Conservation (phyloP, 306 rosid genomes). For the Corylus avellana region DNA sequence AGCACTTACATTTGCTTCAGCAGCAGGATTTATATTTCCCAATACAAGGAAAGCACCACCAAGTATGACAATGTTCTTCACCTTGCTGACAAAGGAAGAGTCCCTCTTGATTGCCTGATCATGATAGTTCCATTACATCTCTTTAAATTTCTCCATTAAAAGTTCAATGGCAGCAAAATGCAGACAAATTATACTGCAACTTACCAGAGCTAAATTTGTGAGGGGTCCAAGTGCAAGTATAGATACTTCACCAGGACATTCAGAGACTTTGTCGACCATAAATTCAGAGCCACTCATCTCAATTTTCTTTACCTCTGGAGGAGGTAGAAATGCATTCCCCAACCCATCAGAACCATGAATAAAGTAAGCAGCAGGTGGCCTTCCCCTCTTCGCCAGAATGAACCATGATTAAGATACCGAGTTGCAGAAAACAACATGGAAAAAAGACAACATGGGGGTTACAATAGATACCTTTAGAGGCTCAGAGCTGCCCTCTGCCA, state of each 20-base stretch:
- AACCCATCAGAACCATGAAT: conserved; percentile 86
- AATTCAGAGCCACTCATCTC: conserved; percentile 80
- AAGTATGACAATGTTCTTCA: conserved; percentile 79
- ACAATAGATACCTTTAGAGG: conserved; percentile 74
- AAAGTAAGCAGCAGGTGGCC: conserved; percentile 74
- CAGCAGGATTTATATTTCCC: conserved; percentile 95
- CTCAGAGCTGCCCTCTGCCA: conserved; percentile 77
- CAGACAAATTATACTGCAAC: conserved; percentile 24
- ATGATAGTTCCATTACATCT: conserved; percentile 3
- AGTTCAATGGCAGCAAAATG: too few species aligned
- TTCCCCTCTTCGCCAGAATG: conserved; percentile 70
- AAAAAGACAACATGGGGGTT: neutral
- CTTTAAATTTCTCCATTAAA: too few species aligned
- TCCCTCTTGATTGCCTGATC: conserved; percentile 86
- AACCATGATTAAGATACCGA: conserved; percentile 12
- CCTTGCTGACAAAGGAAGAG: conserved; percentile 81
- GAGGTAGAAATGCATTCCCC: conserved; percentile 63
- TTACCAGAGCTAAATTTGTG: conserved; percentile 87
- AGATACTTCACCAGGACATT: conserved; percentile 86
- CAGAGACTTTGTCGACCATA: conserved; percentile 69
- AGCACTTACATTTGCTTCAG: conserved; percentile 95
- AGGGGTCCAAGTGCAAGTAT: conserved; percentile 93
- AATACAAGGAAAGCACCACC: conserved; percentile 94
- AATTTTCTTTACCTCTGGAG: conserved; percentile 59
- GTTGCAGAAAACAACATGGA: neutral